Base-by-base conservation (phyloP, 441 rosid species). In the Euphorbia celastroides region DNA sequence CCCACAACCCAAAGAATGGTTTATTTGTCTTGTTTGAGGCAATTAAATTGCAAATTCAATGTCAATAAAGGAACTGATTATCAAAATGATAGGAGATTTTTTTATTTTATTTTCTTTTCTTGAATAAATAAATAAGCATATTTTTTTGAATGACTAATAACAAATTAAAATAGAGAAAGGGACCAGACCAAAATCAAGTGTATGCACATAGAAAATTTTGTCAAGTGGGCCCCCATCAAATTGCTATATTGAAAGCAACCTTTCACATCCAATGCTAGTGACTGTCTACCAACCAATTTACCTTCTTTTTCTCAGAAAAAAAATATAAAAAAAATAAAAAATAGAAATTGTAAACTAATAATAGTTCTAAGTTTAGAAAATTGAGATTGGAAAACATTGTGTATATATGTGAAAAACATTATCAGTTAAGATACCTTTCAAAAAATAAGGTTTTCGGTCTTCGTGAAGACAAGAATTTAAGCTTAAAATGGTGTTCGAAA, bases 21-120 rank as follows among this genome's bases (percentile, higher is more conserved):
- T 81, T 79, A 48, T 81, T 79, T 81, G 85, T 81, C 88, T 72
- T 70, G 76, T 78, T 62, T 70, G 71, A 28, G 46, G 50, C 30
- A 27, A 64, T 44, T 64, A 62, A 75, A 73, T 72, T 64, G 38
- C 72, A 70, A 64, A 69, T 68, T 76, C 36, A 78, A 74, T 77
- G 78, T 23, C 5, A 55, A 65, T 69, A 69, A 52, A 44, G 27
- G 36, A 50, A 67, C 11, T 76, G 66, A 75, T 44, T 26, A 16
- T 46, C n/a, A 41, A 46, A 13, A 44, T 17, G 25, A 42, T 22
- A 11, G 3, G 48, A 42, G 48, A 42, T 14, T 42, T 42, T 42
- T 42, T 36, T 7, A 36, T 36, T 36, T 36, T 7, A 7, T 36
- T 36, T 7, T 36, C 12, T 42, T 42, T 42, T 42, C 2, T 13